Base-by-base conservation (phyloP, 1,139 yeast species). In the Suhomyces kunorum region DNA sequence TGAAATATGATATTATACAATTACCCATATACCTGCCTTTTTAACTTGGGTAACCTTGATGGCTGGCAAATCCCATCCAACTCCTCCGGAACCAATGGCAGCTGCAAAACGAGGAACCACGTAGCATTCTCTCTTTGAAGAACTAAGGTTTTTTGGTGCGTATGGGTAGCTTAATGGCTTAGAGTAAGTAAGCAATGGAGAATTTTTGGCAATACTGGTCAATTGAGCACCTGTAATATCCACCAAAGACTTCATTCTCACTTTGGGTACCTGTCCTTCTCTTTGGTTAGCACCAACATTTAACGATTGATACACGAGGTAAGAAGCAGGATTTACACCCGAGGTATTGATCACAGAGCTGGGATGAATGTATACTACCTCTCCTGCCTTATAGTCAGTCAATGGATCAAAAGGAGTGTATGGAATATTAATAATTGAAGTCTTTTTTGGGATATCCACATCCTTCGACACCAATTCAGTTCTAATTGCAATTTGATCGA, bases 11-110 rank as follows among this genome's bases (percentile, higher is more conserved):
- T 25, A 20, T 17, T 32, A 37, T 7, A 37, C 65, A 34, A 63
- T 67, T 6, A 70, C 66, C 94, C 95, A 85, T 19, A 63, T 63
- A 0, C 92, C 92, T 28, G 68, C 58, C 11, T 68, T 59, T 56
- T 81, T 87, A 45, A 70, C 73, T 57, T 90, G 97, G 2, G 68
- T 68, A 1, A 89, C 94, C 57, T 87, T 84, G 19, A 83, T 68
- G 1, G 88, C 95, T 5, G 96, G 95, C 37, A 90, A 65, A 54
- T 90, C 97, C 95, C 96, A 90, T 8, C 96, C 96, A 19, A 86
- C 74, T 17, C 89, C 87, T 20, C 95, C 96, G 25, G 82, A 76
- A 4, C 95, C 95, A 30, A 84, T 71, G 6, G 83, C 76, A 8
- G 95, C 90, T 8, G 98, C 98, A 58, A 87, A 81, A 41, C 96